Percentiles rank a stretch among this genome's conserved stretches.
Conservation (phyloP, 805 yeast genomes). For the Osmozyma mogii region DNA sequence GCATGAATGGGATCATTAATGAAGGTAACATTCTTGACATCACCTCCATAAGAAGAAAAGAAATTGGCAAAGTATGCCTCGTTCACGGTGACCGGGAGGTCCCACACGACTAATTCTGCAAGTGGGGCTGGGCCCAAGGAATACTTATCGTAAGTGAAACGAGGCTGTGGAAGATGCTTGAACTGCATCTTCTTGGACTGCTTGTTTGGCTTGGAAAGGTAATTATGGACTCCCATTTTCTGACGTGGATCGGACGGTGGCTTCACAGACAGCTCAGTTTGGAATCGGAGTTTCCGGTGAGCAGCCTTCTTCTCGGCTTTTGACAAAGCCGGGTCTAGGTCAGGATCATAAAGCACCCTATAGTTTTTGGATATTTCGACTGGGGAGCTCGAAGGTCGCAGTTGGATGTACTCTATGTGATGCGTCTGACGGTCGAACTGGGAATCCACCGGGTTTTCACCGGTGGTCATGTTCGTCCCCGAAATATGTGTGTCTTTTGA, state of each 20-base stretch:
- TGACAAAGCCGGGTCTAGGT: constrained; percentile 25
- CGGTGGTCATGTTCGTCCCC: constrained; percentile 29
- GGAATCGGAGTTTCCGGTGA: constrained; percentile 34
- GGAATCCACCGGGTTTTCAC: constrained; percentile 24
- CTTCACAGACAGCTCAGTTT: constrained; percentile 17
- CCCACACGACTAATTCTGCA: constrained; percentile 62
- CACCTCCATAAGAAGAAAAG: constrained; percentile 54
- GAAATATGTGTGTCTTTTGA: too few relatives aligned
- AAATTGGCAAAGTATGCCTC: constrained; percentile 40
- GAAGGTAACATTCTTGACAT: constrained; percentile 47
- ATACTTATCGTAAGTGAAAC: constrained; percentile 52
- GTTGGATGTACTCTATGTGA: constrained; percentile 12
- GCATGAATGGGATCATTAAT: constrained; percentile 69
- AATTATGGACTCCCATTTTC: constrained; percentile 14
- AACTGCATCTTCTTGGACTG: constrained; percentile 33
- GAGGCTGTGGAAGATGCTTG: constrained; percentile 35
- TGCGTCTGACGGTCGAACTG: constrained; percentile 23
- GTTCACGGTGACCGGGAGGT: constrained; percentile 47
- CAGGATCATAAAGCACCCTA: constrained; percentile 45
- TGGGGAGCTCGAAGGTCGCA: constrained; percentile 4
- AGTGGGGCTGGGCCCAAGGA: constrained; percentile 73
- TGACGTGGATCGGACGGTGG: constrained; percentile 36
- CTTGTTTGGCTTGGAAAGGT: constrained; percentile 31
- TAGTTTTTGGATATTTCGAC: constrained; percentile 22
- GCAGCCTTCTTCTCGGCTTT: constrained; percentile 24